Evolutionary conservation across 495 filamentous ascomycete species (phyloP).

Genomic region (Neurospora sp.): DNA sequence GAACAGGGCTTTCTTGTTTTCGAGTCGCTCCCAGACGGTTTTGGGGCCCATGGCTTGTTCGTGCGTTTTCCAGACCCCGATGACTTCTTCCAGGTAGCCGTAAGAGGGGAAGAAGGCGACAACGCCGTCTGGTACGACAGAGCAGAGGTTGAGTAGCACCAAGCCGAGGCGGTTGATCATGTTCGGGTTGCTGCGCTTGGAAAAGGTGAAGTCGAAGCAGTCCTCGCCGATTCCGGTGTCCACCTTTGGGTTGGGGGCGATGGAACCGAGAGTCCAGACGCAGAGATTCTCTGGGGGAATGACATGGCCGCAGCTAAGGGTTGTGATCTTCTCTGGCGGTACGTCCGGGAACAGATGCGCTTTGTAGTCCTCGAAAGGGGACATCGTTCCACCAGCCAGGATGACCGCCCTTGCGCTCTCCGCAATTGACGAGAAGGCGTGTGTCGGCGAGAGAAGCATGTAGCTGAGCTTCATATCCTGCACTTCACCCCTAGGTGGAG

Average conservation of each 20-base stretch:
- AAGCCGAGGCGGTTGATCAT: slow-evolving; percentile 70
- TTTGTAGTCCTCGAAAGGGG: slow-evolving; percentile 84
- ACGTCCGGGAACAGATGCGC: slow-evolving; percentile 77
- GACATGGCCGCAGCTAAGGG: slow-evolving; percentile 89
- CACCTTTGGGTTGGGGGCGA: slow-evolving; percentile 21
- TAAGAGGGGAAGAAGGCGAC: slow-evolving; percentile 98
- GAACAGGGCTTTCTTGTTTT: slow-evolving; percentile 55
- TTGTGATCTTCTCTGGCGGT: slow-evolving; percentile 51
- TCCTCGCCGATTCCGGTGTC: slow-evolving; percentile 9
- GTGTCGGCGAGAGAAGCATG: slow-evolving; percentile 85
- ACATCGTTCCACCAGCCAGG: slow-evolving; percentile 94
- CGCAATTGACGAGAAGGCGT: slow-evolving; percentile 83
- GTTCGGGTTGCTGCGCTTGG: slow-evolving; percentile 48
- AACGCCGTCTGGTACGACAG: slow-evolving; percentile 74
- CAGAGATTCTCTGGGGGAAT: slow-evolving; percentile 75
- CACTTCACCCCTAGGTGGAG: neutral
- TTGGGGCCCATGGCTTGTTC: slow-evolving; percentile 5
- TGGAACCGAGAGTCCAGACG: slow-evolving; percentile 48
- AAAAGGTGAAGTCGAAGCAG: slow-evolving; percentile 81
- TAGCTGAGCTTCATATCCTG: slow-evolving; percentile 63
- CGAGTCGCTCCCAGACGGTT: slow-evolving; percentile 45
- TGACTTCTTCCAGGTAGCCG: slow-evolving; percentile 69
- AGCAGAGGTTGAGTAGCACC: slow-evolving; percentile 59
- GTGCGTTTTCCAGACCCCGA: slow-evolving; percentile 51
- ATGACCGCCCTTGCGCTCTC: slow-evolving; percentile 81